Conservation (phyloP, 1,139 yeast species). For the Candida sp. region DNA sequence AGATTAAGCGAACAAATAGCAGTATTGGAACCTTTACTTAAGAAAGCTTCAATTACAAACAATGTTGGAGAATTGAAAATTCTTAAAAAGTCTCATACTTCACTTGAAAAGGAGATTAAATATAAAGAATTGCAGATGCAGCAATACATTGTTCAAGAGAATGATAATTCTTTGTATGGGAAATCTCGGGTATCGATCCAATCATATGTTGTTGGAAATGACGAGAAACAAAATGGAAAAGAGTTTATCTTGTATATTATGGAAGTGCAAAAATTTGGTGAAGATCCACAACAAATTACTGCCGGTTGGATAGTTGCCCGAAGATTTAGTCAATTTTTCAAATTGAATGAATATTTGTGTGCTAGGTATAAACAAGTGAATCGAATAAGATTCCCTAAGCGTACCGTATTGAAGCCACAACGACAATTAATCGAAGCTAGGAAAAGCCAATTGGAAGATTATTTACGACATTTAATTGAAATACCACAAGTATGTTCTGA, state of each 20-base stretch:
- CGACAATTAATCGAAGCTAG: conserved; percentile 65
- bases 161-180: conserved; percentile 73
- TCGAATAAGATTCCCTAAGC: conserved; percentile 57
- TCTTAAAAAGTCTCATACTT: conserved; percentile 59
- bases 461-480: conserved; percentile 53
- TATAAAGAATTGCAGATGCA: conserved; percentile 73
- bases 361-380: conserved; percentile 49
- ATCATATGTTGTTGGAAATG: conserved; percentile 59
- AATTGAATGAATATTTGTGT: conserved; percentile 64
- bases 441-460: conserved; percentile 56
- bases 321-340: conserved; percentile 79
- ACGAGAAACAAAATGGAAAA: conserved; percentile 39
- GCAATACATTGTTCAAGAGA: conserved; percentile 80
- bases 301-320: conserved; percentile 93
- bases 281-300: conserved; percentile 42
- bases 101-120: conserved; percentile 67
- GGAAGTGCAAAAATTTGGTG: conserved; percentile 60
- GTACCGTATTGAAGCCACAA: conserved; percentile 62
- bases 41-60: conserved; percentile 81
- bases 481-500: conserved; percentile 74
- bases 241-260: conserved; percentile 72
- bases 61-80: conserved; percentile 67
- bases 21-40: conserved; percentile 62
- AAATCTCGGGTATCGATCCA: conserved; percentile 65
- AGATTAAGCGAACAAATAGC: conserved; percentile 58